phyloP scores from a whole-genome alignment of 129 eudicot species.

The carrot (Daucus carota) region DNA sequence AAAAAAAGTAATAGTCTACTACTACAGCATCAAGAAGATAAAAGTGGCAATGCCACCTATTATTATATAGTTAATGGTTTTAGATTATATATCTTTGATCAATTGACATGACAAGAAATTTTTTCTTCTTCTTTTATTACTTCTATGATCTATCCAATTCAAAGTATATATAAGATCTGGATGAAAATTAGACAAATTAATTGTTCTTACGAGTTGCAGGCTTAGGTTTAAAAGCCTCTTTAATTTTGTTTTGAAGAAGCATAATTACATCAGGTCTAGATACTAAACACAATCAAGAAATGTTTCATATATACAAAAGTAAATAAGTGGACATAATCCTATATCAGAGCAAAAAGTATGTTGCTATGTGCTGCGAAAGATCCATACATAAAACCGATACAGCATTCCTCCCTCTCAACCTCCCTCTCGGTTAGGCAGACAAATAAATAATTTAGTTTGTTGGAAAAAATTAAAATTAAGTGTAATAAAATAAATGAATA shows the following conservation, averaged over 20 bases:
- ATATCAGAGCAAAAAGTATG: not conserved
- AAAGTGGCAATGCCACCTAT: not conserved
- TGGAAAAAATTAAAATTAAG: too few relatives aligned
- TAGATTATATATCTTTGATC: not conserved
- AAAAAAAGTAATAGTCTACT: not conserved
- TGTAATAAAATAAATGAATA: too few relatives aligned
- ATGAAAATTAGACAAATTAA: not conserved
- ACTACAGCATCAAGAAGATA: not conserved
- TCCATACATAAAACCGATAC: not conserved
- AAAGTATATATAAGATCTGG: not conserved
- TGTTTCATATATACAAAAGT: not conserved
- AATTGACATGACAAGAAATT: not conserved
- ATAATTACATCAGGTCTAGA: not conserved
- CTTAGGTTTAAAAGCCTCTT: not conserved
- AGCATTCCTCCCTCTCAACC: not conserved
- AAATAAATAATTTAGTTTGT: too few relatives aligned
- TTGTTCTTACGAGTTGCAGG: not conserved
- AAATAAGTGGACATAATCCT: not conserved
- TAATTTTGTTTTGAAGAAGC: not conserved
- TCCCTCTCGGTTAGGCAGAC: not conserved
- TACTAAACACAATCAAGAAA: not conserved
- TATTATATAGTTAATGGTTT: not conserved
- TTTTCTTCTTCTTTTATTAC: not conserved
- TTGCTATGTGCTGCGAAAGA: not conserved
- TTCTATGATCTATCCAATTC: not conserved